Evolutionary conservation across 2,329 filamentous ascomycete genomes (phyloP).

Genomic region (Cladosporium sp.): DNA sequence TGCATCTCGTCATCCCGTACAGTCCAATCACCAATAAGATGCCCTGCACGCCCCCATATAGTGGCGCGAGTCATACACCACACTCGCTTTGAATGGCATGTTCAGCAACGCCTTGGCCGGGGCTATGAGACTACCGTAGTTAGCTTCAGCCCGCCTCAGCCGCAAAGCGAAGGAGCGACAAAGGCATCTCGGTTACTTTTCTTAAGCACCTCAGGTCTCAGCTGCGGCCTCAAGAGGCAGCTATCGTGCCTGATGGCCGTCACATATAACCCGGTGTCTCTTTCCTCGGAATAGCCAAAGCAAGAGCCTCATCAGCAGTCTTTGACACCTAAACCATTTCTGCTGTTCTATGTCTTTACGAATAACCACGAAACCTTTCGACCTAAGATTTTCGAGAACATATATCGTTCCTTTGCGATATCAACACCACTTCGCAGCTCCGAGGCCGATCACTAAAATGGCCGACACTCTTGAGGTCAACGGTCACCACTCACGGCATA

Average conservation of each 20-base stretch:
- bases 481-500: conserved; percentile 10
- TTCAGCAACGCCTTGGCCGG: conserved; percentile 1
- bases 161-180: conserved; percentile 8
- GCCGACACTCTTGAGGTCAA: conserved; percentile 5
- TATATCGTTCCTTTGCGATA: neutral
- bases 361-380: neutral
- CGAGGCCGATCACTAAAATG: neutral
- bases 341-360: neutral
- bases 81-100: neutral
- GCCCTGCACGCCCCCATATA: neutral
- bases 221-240: neutral
- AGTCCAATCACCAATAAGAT: neutral
- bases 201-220: conserved; percentile 7
- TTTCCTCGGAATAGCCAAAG: neutral
- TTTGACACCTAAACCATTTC: neutral
- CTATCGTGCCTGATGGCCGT: neutral
- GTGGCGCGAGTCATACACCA: conserved; percentile 6
- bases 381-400: neutral
- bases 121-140: conserved; percentile 1
- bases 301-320: neutral
- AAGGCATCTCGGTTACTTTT: neutral
- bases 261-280: neutral
- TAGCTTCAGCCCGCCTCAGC: conserved; percentile 10
- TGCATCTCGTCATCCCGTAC: neutral
- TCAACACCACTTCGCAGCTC: neutral